Percentiles rank a stretch among this genome's conserved stretches.
Conservation (phyloP, 2,329 filamentous ascomycete genomes). For the Penicillium thymicola region DNA sequence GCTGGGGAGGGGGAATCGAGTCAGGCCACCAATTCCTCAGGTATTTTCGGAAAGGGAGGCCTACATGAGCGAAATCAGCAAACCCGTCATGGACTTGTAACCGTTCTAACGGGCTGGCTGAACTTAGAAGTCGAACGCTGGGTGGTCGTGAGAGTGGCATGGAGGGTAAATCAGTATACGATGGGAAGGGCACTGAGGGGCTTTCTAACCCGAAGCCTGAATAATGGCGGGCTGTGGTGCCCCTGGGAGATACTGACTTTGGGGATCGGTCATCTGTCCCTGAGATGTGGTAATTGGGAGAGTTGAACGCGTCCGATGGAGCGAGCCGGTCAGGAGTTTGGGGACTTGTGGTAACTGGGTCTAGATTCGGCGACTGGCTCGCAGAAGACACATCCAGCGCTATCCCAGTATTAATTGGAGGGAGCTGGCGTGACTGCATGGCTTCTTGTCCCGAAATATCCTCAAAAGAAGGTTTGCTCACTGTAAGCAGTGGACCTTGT, state of each 20-base stretch:
- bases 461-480: conserved; percentile 38
- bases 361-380: conserved; percentile 31
- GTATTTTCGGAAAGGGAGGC: conserved; percentile 33
- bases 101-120: conserved; percentile 35
- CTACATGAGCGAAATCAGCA: conserved; percentile 40
- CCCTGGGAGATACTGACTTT: conserved; percentile 31
- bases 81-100: conserved; percentile 31
- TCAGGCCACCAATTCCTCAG: conserved; percentile 77
- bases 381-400: conserved; percentile 30
- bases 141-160: conserved; percentile 47
- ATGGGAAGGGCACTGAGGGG: conserved; percentile 64
- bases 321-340: conserved; percentile 43
- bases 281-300: conserved; percentile 35
- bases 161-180: conserved; percentile 59
- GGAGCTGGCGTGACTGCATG: conserved; percentile 15
- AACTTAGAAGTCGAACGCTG: conserved; percentile 54
- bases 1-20: conserved; percentile 64
- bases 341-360: conserved; percentile 27
- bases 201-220: conserved; percentile 23
- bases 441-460: conserved; percentile 12
- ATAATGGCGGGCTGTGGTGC: conserved; percentile 15
- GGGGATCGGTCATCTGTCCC: conserved; percentile 24
- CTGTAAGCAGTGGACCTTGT: conserved; percentile 37
- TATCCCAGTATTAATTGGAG: conserved; percentile 23
- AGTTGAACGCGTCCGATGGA: conserved; percentile 40